Evolutionary conservation across 2,329 filamentous ascomycete species (phyloP).

Genomic region (Pleoardoris graminearum): DNA sequence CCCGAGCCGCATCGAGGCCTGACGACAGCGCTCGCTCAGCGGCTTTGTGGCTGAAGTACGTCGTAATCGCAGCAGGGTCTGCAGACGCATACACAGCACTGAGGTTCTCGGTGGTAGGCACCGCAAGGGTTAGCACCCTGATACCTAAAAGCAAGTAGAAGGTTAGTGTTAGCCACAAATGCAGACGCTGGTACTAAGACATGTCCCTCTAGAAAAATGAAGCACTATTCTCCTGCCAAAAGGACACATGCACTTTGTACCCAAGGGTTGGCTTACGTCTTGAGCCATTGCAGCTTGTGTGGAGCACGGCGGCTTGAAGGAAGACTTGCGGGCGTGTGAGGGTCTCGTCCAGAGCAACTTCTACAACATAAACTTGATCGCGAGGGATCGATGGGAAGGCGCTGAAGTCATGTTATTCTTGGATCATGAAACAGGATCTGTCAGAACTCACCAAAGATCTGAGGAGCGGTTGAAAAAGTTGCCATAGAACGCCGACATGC

Average conservation of each 20-base stretch:
- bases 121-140: not conserved
- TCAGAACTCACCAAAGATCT: too few species aligned
- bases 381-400: slow-evolving; percentile 97
- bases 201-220: too few species aligned
- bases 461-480: slow-evolving; percentile 99
- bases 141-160: too few species aligned
- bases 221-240: too few species aligned
- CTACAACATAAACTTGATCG: slow-evolving; percentile 96
- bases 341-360: slow-evolving; percentile 96
- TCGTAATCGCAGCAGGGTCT: slow-evolving; percentile 89
- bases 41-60: slow-evolving; percentile 96
- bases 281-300: slow-evolving; percentile 98
- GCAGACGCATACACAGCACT: slow-evolving; percentile 93
- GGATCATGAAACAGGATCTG: too few species aligned
- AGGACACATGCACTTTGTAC: too few species aligned
- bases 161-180: too few species aligned
- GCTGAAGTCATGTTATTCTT: slow-evolving; percentile 93
- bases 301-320: slow-evolving; percentile 80
- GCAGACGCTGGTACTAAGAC: too few species aligned
- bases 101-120: slow-evolving; percentile 69
- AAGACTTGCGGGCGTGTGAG: slow-evolving; percentile 90
- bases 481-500: slow-evolving; percentile 98
- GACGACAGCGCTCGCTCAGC: slow-evolving; percentile 86
- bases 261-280: slow-evolving; percentile 59
- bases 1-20: slow-evolving; percentile 86